Evolutionary conservation across 2,329 filamentous ascomycete genomes (phyloP).

Genomic region (Botrytis fabae): DNA sequence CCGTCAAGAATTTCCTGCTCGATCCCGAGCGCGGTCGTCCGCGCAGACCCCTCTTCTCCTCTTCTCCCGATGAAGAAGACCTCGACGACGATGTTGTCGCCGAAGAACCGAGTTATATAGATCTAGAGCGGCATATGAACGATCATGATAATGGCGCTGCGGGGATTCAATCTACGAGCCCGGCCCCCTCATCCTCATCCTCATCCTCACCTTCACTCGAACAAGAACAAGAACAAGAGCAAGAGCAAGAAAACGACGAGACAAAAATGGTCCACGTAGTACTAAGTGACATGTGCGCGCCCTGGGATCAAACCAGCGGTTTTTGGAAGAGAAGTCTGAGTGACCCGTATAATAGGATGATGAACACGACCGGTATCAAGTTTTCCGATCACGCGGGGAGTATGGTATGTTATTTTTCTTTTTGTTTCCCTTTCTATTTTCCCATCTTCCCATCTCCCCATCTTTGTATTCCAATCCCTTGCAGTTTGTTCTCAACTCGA

Average conservation of each 20-base stretch:
- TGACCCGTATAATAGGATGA: slow-evolving; percentile 97
- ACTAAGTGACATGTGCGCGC: slow-evolving; percentile 98
- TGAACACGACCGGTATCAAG: slow-evolving; percentile 90
- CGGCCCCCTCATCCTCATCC: too few relatives aligned
- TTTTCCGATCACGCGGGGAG: slow-evolving; percentile 90
- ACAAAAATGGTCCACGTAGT: slow-evolving; percentile 81
- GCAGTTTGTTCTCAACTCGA: too few relatives aligned
- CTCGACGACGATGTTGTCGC: too few relatives aligned
- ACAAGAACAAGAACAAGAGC: too few relatives aligned
- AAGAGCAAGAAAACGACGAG: slow-evolving; percentile 38
- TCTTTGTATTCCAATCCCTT: too few relatives aligned
- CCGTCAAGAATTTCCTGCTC: slow-evolving; percentile 74
- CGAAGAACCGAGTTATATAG: slow-evolving; percentile 57
- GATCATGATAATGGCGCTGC: neutral
- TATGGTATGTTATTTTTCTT: slow-evolving; percentile 66
- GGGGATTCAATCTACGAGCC: neutral
- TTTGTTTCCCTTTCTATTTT: too few relatives aligned
- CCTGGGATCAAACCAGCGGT: slow-evolving; percentile 80
- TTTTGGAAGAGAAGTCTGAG: slow-evolving; percentile 87
- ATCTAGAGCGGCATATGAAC: slow-evolving; percentile 56
- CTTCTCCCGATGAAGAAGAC: too few relatives aligned
- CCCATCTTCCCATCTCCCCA: too few relatives aligned
- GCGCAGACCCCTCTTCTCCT: slow-evolving; percentile 36
- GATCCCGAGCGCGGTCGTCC: slow-evolving; percentile 60
- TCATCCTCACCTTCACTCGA: too few relatives aligned